phyloP scores from a whole-genome alignment of 768 basidiomycete genomes.

The Nidula microcarpa region DNA sequence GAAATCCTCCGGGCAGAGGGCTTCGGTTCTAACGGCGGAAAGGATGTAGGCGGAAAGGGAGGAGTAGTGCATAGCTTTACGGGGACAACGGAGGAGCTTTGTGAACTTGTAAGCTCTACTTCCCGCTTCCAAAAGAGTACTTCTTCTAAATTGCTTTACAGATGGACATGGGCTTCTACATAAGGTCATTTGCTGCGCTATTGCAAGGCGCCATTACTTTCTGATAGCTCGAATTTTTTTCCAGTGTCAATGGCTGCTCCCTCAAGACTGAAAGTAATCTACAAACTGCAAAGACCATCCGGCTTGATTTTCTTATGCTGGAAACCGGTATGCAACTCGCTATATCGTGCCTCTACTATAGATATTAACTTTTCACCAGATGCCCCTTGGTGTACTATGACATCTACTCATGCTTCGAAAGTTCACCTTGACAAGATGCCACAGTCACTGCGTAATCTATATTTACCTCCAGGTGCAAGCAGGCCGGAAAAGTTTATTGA shows the following conservation, averaged over 20 bases:
- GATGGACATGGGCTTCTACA: conserved; percentile 73
- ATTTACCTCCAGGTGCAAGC: conserved; percentile 46
- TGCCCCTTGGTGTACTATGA: conserved; percentile 73
- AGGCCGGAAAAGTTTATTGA: conserved; percentile 55
- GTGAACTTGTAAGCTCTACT: conserved; percentile 52
- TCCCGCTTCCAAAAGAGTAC: not conserved
- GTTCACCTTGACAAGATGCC: conserved; percentile 46
- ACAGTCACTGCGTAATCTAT: conserved; percentile 37
- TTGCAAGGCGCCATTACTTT: not conserved
- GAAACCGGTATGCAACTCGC: conserved; percentile 64
- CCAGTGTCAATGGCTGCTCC: conserved; percentile 73
- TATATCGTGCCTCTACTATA: not conserved
- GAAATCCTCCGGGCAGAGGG: conserved; percentile 62
- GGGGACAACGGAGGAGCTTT: conserved; percentile 56
- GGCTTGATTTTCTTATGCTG: conserved; percentile 56
- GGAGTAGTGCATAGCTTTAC: conserved; percentile 88
- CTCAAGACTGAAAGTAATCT: conserved; percentile 72
- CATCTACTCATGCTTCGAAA: conserved; percentile 61
- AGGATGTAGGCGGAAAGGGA: conserved; percentile 51
- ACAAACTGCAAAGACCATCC: conserved; percentile 49
- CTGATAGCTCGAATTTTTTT: conserved; percentile 1
- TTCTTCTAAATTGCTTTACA: conserved; percentile 18
- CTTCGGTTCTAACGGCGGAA: conserved; percentile 55
- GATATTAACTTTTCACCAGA: conserved; percentile 32
- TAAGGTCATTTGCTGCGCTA: conserved; percentile 33